phyloP scores from a whole-genome alignment of 164 flowering plant genomes.

The Nymphaea thermarum region DNA sequence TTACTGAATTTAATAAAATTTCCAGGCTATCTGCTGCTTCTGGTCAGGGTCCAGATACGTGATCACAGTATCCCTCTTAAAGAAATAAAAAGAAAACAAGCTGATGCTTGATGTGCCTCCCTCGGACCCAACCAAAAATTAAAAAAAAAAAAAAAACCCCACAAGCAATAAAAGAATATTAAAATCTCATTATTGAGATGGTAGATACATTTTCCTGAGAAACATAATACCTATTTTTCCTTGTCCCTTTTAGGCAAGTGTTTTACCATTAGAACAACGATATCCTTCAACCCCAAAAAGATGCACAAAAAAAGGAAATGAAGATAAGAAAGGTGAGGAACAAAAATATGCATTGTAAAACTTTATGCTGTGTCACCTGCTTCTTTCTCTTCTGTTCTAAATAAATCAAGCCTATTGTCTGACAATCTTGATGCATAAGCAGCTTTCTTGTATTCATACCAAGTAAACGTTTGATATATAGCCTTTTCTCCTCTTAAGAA shows the following conservation, averaged over 20 bases:
- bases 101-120: neutral
- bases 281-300: neutral
- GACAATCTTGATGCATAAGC: constrained; percentile 61
- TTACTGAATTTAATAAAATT: too few relatives aligned
- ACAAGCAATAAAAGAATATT: neutral
- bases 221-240: neutral
- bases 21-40: neutral
- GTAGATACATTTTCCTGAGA: neutral
- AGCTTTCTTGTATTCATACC: constrained; percentile 70
- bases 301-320: too few relatives aligned
- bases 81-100: neutral
- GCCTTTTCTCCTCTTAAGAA: constrained; percentile 44
- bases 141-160: neutral
- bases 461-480: constrained; percentile 79
- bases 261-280: neutral
- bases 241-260: neutral
- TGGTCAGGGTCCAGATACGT: neutral
- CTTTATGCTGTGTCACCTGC: neutral
- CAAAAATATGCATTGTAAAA: neutral
- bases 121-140: neutral
- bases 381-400: constrained; percentile 24
- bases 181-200: neutral
- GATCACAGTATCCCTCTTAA: neutral
- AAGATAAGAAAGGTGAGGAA: neutral
- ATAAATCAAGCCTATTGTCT: constrained; percentile 55